Percentiles rank a stretch among this genome's conserved stretches.
Evolutionary conservation across 2,329 filamentous ascomycete species (phyloP).

Genomic region (Sporothrix humicola): DNA sequence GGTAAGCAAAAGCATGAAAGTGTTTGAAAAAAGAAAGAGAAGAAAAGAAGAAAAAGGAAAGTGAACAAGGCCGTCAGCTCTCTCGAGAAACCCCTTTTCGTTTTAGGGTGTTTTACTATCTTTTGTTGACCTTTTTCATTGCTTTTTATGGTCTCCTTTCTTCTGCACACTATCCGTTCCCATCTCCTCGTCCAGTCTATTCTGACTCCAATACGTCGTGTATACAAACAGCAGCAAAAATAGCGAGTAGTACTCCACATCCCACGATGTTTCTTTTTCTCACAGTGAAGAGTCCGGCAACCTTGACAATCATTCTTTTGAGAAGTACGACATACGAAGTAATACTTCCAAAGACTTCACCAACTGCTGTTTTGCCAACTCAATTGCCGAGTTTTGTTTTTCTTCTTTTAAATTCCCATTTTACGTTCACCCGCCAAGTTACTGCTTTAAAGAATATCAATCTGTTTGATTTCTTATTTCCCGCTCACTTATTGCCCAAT

Average conservation of each 20-base stretch:
- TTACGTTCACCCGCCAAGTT: no score
- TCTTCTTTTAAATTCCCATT: background rate
- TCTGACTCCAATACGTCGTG: background rate
- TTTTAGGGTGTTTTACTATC: slow-evolving; percentile 12
- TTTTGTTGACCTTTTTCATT: background rate
- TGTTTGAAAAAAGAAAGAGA: background rate
- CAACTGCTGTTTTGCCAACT: background rate
- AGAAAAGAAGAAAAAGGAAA: background rate
- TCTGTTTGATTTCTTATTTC: background rate
- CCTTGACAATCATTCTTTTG: background rate
- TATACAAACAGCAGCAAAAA: background rate
- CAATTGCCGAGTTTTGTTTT: background rate
- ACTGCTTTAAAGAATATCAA: no score
- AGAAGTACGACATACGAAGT: no score
- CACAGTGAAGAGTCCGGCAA: background rate
- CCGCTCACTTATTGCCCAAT: background rate
- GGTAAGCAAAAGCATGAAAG: background rate
- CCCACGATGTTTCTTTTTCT: background rate
- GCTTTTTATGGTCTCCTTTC: background rate
- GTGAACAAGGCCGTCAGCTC: slow-evolving; percentile 9
- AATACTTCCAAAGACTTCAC: background rate
- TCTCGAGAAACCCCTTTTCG: background rate
- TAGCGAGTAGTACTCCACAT: background rate
- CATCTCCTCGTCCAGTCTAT: background rate
- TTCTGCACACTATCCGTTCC: background rate